These are phyloP conservation scores for Pelargonium fulgidum DNA, from an alignment of 441 rosid species.

Conservation along the genomic window DNA sequence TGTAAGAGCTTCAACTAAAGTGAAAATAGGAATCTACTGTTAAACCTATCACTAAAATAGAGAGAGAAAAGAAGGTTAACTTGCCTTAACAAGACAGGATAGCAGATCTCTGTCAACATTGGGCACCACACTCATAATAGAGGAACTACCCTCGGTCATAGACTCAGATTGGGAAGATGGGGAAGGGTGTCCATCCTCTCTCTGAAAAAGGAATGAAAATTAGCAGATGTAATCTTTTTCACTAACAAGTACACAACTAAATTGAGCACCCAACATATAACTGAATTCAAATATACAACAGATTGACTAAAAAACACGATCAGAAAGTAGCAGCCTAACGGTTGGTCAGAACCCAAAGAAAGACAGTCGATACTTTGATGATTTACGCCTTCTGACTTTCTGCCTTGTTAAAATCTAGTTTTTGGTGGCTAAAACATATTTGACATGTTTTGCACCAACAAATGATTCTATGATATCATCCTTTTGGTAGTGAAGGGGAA, in stretches of 20 bases:
- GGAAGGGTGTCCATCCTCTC: conserved; percentile 50
- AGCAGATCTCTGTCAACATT: conserved; percentile 30
- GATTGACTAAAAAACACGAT: too few relatives aligned
- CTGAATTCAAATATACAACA: background rate
- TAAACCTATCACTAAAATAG: background rate
- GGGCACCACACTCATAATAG: conserved; percentile 19
- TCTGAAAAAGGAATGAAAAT: conserved; percentile 34
- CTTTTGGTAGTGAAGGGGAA: background rate
- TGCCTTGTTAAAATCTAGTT: background rate
- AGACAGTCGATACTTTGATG: background rate
- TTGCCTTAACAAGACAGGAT: conserved; percentile 78
- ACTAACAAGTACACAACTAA: conserved; percentile 4
- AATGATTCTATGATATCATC: background rate
- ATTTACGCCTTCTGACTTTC: background rate
- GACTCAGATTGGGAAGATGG: conserved; percentile 22
- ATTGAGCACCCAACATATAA: background rate
- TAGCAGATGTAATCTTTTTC: background rate
- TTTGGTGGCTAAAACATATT: background rate
- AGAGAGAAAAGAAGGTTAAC: background rate
- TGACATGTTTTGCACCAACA: background rate
- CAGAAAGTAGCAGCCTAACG: too few relatives aligned
- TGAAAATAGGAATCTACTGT: background rate
- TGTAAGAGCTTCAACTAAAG: conserved; percentile 10
- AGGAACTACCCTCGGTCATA: conserved; percentile 25
- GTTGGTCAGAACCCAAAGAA: too few relatives aligned